Conservation (phyloP, 2,329 filamentous ascomycete species). For the Pezicula neosporulosa region DNA sequence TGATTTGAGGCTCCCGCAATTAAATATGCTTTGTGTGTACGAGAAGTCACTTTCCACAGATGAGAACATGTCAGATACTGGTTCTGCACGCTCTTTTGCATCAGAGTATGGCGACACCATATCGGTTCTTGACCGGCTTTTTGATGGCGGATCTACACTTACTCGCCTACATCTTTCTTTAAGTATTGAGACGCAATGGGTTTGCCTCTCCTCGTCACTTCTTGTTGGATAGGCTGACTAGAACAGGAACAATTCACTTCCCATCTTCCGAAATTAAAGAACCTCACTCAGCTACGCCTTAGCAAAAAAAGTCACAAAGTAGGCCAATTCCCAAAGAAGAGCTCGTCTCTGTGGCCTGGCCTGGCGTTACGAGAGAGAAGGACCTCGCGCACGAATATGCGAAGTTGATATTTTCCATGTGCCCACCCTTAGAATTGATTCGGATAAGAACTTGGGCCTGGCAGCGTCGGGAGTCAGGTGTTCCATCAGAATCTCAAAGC, state of each 20-base stretch:
- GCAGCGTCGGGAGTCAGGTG: neutral
- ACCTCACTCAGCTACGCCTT: conserved; percentile 6
- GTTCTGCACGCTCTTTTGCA: neutral
- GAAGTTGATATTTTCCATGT: conserved; percentile 4
- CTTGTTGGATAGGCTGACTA: neutral
- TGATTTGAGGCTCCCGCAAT: conserved; percentile 3
- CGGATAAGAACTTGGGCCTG: conserved; percentile 6
- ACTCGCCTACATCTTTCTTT: conserved; percentile 5
- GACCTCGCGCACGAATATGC: conserved; percentile 10
- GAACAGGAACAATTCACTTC: conserved; percentile 4
- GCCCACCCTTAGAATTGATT: conserved; percentile 10
- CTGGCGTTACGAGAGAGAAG: neutral
- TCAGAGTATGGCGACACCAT: neutral
- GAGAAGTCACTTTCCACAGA: neutral
- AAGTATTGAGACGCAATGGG: conserved; percentile 8
- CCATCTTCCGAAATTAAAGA: neutral
- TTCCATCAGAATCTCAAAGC: too few relatives aligned
- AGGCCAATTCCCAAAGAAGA: conserved; percentile 5
- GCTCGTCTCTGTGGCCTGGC: conserved; percentile 7
- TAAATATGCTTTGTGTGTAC: conserved; percentile 4
- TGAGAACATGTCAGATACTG: neutral
- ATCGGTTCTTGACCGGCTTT: conserved; percentile 7
- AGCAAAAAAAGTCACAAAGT: neutral
- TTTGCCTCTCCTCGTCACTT: neutral
- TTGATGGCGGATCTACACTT: conserved; percentile 4